Evolutionary conservation across 2,329 filamentous ascomycete genomes (phyloP), one percentile per base, ranked within the genome.

Genomic region (Lachnellula subtilissima): DNA sequence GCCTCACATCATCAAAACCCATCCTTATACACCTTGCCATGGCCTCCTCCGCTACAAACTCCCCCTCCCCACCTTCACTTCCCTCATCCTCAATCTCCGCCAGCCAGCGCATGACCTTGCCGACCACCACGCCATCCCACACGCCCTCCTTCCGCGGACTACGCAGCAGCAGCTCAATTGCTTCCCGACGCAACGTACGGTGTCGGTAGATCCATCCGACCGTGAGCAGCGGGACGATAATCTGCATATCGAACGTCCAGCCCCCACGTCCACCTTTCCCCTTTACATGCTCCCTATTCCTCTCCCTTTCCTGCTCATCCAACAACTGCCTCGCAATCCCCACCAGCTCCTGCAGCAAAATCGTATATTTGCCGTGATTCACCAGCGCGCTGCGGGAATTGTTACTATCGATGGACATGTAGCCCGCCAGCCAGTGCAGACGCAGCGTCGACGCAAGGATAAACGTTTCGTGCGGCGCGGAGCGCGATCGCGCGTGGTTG

Each of bases 121-220:
- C 59, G 14, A 64, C 53, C 15, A 65, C 58, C n/a, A 60, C 52
- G 4, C 59, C 61, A 45, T 64, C 62, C 53, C 62, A 64, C 0
- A 60, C 49, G 0, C 61, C 62, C 47, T 63, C 62, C 48, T 59
- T 62, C 15, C 59, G 43, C 1, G 57, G 60, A 40, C 58, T 58
- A 4, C 53, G 48, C 7, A 64, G 49, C 7, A 65, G 55, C 28
- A 65, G 52, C 22, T 60, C 46, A 28, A 67, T 57, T 3, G 58
- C 59, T 32, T 63, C 50, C n/a, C 55, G 42, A n/a, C 62, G 28
- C 9, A 65, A 43, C 2, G 56, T 43, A 32, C 61, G 53, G 42
- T 65, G 59, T 4, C 63, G 48, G 17, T 59, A 64, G 15, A 61
- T 57, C 63, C 63, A 65, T 3, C 63, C 63, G 0, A 66, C 57